phyloP scores from a whole-genome alignment of 2,329 filamentous ascomycete genomes.

The Penicillium sp. region DNA sequence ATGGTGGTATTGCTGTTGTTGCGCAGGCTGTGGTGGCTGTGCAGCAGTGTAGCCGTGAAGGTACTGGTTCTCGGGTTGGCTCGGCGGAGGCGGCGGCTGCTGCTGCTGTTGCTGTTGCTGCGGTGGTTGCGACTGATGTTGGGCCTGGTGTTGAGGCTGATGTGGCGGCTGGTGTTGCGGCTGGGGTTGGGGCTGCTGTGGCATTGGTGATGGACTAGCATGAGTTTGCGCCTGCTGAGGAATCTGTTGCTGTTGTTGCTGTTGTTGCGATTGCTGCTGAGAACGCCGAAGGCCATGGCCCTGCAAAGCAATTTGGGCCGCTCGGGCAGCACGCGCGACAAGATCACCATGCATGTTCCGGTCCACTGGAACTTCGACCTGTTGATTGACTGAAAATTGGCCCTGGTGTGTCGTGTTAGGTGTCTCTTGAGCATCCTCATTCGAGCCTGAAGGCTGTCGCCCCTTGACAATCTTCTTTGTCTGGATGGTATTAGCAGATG shows the following conservation, averaged over 20 bases:
- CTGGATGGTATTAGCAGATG: constrained; percentile 27
- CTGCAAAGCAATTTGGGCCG: constrained; percentile 48
- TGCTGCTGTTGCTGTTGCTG: constrained; percentile 23
- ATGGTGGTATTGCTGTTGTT: constrained; percentile 34
- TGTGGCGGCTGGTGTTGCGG: constrained; percentile 28
- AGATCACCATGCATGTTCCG: constrained; percentile 45
- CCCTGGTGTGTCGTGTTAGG: constrained; percentile 40
- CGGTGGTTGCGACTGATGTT: too few relatives aligned
- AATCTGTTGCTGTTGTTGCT: constrained; percentile 31
- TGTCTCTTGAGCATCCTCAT: constrained; percentile 37
- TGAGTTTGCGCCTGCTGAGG: constrained; percentile 24
- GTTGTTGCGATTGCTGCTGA: constrained; percentile 33
- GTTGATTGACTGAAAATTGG: constrained; percentile 41
- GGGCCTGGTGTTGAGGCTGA: constrained; percentile 32
- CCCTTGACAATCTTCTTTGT: constrained; percentile 41
- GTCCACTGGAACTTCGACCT: constrained; percentile 40
- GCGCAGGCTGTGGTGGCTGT: constrained; percentile 29
- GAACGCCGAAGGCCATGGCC: constrained; percentile 40
- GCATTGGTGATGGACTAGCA: constrained; percentile 16
- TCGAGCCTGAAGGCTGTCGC: constrained; percentile 36
- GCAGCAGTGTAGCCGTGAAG: constrained; percentile 36
- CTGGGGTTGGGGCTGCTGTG: constrained; percentile 33
- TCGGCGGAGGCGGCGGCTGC: constrained; percentile 17
- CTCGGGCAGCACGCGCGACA: constrained; percentile 47
- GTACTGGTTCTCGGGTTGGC: constrained; percentile 32